Conservation (phyloP, 495 filamentous ascomycete species). For the Cairneyella variabilis region DNA sequence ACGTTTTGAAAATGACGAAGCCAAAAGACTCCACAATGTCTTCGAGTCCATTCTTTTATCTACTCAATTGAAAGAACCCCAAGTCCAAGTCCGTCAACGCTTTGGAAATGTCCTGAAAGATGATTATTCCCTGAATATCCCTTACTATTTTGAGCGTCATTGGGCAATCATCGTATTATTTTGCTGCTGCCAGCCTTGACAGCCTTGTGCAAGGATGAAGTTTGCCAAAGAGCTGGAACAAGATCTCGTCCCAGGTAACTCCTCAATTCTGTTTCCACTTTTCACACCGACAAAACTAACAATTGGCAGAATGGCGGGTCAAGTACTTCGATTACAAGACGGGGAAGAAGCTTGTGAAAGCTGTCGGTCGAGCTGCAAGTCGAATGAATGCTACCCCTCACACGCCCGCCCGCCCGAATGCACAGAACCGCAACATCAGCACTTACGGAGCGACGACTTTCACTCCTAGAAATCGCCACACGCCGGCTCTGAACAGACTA, state of each 20-base stretch:
- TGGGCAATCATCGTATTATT: neutral
- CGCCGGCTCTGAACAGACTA: slow-evolving; percentile 1
- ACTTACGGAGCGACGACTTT: slow-evolving; percentile 20
- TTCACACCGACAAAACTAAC: slow-evolving; percentile 1
- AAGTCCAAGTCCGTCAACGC: too few species aligned
- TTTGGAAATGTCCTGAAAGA: too few species aligned
- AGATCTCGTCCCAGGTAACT: slow-evolving; percentile 68
- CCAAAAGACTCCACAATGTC: too few species aligned
- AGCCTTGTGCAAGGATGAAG: slow-evolving; percentile 28
- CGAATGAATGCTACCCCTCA: slow-evolving; percentile 53
- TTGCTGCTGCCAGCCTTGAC: neutral
- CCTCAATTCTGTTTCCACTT: neutral
- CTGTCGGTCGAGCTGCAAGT: slow-evolving; percentile 64
- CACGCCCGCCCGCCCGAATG: slow-evolving; percentile 1
- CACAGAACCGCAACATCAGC: slow-evolving; percentile 3
- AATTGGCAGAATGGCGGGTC: slow-evolving; percentile 69
- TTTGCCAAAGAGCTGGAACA: slow-evolving; percentile 75
- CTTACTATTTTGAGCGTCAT: neutral
- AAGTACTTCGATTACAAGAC: slow-evolving; percentile 94
- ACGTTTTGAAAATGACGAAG: too few species aligned
- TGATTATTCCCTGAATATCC: too few species aligned
- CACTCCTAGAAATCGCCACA: neutral
- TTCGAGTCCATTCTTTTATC: too few species aligned
- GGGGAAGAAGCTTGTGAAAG: slow-evolving; percentile 88
- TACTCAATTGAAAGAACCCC: too few species aligned